Base-by-base conservation (phyloP, 2,329 filamentous ascomycete genomes). In the Aspergillus clavatus region DNA sequence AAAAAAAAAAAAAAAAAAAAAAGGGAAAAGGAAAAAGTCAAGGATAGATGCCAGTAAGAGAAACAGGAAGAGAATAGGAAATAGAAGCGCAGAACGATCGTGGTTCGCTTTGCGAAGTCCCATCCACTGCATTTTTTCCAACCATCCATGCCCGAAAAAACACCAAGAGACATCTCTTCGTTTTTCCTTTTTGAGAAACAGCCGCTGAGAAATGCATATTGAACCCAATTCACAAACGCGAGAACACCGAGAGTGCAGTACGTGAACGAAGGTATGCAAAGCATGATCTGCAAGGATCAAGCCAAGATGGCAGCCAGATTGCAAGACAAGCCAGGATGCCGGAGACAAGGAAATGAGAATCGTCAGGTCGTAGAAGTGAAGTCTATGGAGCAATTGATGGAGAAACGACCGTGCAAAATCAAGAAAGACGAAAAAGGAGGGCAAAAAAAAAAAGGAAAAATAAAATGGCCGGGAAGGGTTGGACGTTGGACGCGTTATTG, bases 331-430 rank as follows among this genome's bases (percentile, higher is more conserved):
- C 47, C 42, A 55, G 42, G 42, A 50, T 48, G 43, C n/a, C 19
- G 19, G 11, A 10, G 19, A 35, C 31, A 48, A 43, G 45, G 28
- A 42, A 47, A 47, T 43, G 48, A 53, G 11, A 45, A 52, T 60
- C 57, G 52, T 62, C 46, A 60, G 57, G 52, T 61, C 57, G 50
- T 63, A 38, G 51, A 55, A 53, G 40, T 43, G 40, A 43, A 44
- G 31, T 56, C 43, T 53, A 52, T 47, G 27, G 24, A 45, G 47
- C 40, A 42, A 47, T 42, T 42, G 41, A 28, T 23, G 29, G 27
- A 41, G 23, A 8, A 8, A 24, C 8, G 23, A 24, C n/a, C n/a
- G n/a, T n/a, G n/a, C n/a, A 40, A 26, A 38, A 26, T 27, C 33
- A 39, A 48, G 38, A 42, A 36, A 38, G 36, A 44, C 27, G 33